A percentile compares a stretch with the other conserved stretches of the same genome.
These are phyloP conservation scores for Phanerodontia chrysosporium DNA, from an alignment of 768 basidiomycete species.

Conservation along the genomic window DNA sequence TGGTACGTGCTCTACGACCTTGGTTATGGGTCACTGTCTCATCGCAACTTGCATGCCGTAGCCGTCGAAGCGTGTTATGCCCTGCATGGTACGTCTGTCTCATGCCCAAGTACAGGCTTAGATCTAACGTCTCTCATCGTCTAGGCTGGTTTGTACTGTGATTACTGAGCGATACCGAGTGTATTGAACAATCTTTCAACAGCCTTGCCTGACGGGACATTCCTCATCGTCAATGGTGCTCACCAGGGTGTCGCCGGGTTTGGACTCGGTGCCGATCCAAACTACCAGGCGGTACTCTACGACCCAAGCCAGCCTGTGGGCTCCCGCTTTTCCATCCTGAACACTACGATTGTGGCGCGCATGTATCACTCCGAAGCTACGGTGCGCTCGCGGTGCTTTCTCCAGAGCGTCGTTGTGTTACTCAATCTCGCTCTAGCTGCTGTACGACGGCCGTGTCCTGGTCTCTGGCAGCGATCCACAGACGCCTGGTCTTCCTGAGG, in stretches of 20 bases:
- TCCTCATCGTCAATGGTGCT: slow-evolving; percentile 74
- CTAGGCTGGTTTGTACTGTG: not conserved
- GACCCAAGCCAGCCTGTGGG: slow-evolving; percentile 57
- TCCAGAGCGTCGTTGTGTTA: not conserved
- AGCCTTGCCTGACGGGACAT: slow-evolving; percentile 67
- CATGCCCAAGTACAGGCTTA: not conserved
- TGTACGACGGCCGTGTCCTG: slow-evolving; percentile 71
- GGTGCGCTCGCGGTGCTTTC: slow-evolving; percentile 11
- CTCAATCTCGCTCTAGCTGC: slow-evolving; percentile 32
- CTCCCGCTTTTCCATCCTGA: slow-evolving; percentile 63
- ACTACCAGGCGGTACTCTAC: slow-evolving; percentile 63
- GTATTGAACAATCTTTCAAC: too few relatives aligned
- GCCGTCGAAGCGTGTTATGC: slow-evolving; percentile 74
- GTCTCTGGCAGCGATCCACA: slow-evolving; percentile 76
- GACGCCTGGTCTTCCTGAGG: slow-evolving; percentile 55
- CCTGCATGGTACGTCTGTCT: slow-evolving; percentile 49
- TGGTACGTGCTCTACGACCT: slow-evolving; percentile 51
- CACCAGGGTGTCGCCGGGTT: slow-evolving; percentile 70
- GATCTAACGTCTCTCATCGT: not conserved
- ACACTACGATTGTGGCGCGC: slow-evolving; percentile 66
- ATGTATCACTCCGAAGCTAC: slow-evolving; percentile 77
- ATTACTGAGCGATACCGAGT: too few relatives aligned
- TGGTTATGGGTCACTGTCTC: not conserved
- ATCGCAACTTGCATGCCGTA: slow-evolving; percentile 20
- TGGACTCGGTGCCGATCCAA: slow-evolving; percentile 61